phyloP scores from a whole-genome alignment of 352 stramenopile species.

The Globisporangium barbulae region DNA sequence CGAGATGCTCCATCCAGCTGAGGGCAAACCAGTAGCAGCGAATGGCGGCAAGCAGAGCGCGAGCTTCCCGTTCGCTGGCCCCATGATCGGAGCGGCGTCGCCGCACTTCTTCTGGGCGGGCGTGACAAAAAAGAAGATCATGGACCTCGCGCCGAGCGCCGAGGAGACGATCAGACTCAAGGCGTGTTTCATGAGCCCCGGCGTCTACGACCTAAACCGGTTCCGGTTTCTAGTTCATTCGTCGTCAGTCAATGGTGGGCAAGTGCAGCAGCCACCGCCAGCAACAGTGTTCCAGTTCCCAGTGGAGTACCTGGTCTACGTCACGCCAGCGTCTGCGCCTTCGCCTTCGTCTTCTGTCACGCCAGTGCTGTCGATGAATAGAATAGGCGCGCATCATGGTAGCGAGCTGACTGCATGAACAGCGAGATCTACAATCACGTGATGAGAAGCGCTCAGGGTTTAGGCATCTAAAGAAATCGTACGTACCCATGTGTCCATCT shows the following conservation, averaged over 20 bases:
- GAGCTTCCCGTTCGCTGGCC: slow-evolving; percentile 9
- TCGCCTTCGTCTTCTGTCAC: neutral
- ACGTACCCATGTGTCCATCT: neutral
- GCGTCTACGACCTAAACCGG: slow-evolving; percentile 83
- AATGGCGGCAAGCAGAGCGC: neutral
- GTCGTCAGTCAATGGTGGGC: too few species aligned
- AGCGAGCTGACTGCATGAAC: slow-evolving; percentile 5
- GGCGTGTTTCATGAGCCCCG: slow-evolving; percentile 68
- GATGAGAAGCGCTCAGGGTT: neutral
- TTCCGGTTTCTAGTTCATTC: slow-evolving; percentile 63
- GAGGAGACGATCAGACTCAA: slow-evolving; percentile 50
- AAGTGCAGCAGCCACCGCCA: slow-evolving; percentile 5
- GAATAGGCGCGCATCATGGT: neutral
- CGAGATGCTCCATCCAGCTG: slow-evolving; percentile 73
- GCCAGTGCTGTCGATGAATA: neutral
- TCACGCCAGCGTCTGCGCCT: slow-evolving; percentile 23
- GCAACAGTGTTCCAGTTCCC: slow-evolving; percentile 62
- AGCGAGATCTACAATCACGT: neutral
- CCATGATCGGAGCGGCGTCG: slow-evolving; percentile 22
- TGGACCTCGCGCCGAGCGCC: slow-evolving; percentile 43
- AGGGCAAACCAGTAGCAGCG: slow-evolving; percentile 38
- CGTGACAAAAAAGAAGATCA: slow-evolving; percentile 67
- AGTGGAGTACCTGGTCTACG: slow-evolving; percentile 75
- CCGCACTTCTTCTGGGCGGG: slow-evolving; percentile 82
- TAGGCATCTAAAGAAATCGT: neutral